Conservation (phyloP, 75 land plant genomes). For the Cunninghamia lanceolata region DNA sequence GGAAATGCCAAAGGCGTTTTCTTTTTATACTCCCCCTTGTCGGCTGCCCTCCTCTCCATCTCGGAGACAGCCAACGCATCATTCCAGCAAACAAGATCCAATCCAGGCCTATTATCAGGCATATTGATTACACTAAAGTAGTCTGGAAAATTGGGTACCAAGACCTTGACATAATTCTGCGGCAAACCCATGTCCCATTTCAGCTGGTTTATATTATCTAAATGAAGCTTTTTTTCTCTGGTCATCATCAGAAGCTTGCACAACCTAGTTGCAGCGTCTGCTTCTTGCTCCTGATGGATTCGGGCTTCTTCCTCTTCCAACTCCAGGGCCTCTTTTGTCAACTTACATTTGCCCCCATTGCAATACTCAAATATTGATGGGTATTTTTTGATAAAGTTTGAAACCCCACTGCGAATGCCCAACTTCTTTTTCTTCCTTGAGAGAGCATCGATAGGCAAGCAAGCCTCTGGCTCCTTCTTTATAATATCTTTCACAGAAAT, state of each 20-base stretch:
- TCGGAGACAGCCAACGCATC: conserved; percentile 65
- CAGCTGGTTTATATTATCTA: conserved; percentile 30
- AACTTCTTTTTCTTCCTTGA: conserved; percentile 17
- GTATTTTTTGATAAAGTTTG: conserved; percentile 40
- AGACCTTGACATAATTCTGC: conserved; percentile 23
- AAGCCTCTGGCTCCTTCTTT: conserved; percentile 35
- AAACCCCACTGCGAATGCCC: conserved; percentile 36
- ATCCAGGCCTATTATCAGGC: conserved; percentile 17
- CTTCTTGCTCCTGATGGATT: conserved; percentile 21
- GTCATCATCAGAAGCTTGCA: conserved; percentile 65
- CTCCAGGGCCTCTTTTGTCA: conserved; percentile 36
- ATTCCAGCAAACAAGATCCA: conserved; percentile 82
- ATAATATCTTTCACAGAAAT: conserved; percentile 49
- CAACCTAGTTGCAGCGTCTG: conserved; percentile 42
- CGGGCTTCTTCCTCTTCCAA: conserved; percentile 49
- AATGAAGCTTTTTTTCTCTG: conserved; percentile 28
- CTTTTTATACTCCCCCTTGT: conserved; percentile 19
- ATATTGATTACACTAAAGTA: conserved; percentile 41
- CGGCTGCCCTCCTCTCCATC: conserved; percentile 45
- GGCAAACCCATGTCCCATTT: conserved; percentile 71
- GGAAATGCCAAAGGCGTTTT: conserved; percentile 47
- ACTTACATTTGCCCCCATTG: conserved; percentile 28
- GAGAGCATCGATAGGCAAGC: conserved; percentile 34
- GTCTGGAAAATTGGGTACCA: conserved; percentile 68
- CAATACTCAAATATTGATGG: conserved; percentile 44